Conservation (phyloP, 768 basidiomycete species). For the Lyophyllum decastes region DNA sequence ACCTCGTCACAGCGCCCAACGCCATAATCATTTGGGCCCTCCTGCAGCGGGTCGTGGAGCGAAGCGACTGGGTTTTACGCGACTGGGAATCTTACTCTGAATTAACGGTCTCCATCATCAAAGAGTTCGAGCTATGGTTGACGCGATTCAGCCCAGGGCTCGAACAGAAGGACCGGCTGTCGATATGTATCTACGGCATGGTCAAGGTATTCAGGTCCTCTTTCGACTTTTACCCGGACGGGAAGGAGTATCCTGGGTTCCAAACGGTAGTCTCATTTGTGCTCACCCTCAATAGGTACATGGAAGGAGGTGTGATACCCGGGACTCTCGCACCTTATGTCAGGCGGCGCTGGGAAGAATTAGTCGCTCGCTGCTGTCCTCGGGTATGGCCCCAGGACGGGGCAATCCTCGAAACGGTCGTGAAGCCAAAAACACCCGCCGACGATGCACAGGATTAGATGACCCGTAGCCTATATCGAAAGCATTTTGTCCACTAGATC, state of each 20-base stretch:
- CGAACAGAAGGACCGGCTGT: constrained; percentile 27
- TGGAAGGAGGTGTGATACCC: background rate
- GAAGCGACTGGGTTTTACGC: constrained; percentile 5
- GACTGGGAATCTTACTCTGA: constrained; percentile 17
- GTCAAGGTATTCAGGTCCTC: constrained; percentile 25
- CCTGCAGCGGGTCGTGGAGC: constrained; percentile 24
- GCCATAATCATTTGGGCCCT: constrained; percentile 29
- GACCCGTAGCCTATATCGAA: background rate
- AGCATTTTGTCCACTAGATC: background rate
- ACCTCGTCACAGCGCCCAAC: constrained; percentile 25
- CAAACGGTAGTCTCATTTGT: background rate
- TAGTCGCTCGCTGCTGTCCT: background rate
- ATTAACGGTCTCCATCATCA: constrained; percentile 26
- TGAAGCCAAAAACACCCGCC: background rate
- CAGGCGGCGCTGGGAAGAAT: background rate
- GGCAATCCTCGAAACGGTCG: background rate
- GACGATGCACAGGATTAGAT: background rate
- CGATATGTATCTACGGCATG: constrained; percentile 31
- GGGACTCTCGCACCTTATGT: background rate
- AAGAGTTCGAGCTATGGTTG: constrained; percentile 27
- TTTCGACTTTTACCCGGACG: background rate
- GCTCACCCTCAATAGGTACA: background rate
- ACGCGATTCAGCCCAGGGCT: constrained; percentile 17
- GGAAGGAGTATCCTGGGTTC: background rate
- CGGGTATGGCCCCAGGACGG: background rate